Percentiles rank a stretch among this genome's conserved stretches.
Evolutionary conservation across 306 rosid genomes (phyloP).

Genomic region (Ochetophila trinervis): DNA sequence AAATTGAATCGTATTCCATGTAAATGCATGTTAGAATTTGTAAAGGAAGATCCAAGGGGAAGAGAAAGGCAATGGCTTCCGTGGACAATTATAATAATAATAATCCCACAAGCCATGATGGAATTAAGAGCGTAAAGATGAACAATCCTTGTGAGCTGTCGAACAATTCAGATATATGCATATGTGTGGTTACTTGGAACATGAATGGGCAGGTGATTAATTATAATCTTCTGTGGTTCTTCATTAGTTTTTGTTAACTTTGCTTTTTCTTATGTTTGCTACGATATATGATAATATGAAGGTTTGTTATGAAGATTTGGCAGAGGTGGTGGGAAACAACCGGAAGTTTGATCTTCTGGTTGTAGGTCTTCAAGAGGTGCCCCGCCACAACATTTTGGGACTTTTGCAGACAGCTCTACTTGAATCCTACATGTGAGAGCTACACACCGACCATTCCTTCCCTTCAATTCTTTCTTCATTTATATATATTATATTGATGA

Average conservation of each 20-base stretch:
- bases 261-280: no score
- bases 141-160: conserved; percentile 38
- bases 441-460: neutral
- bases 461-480: neutral
- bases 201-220: conserved; percentile 64
- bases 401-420: conserved; percentile 35
- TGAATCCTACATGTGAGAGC: conserved; percentile 53
- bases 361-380: conserved; percentile 78
- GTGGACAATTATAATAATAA: conserved; percentile 22
- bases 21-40: conserved; percentile 4
- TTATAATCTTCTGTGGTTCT: neutral
- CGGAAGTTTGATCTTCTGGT: conserved; percentile 60
- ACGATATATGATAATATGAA: neutral
- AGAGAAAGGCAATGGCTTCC: conserved; percentile 31
- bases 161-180: conserved; percentile 44
- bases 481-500: neutral
- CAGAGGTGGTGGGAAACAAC: conserved; percentile 44
- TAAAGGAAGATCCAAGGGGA: conserved; percentile 27
- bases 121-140: conserved; percentile 49
- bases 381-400: conserved; percentile 38
- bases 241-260: no score
- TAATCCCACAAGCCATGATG: conserved; percentile 39
- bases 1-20: neutral
- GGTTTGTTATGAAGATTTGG: conserved; percentile 53
- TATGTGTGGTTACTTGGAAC: conserved; percentile 69